Conservation (phyloP, 2,329 filamentous ascomycete genomes). For the Alternaria panax region DNA sequence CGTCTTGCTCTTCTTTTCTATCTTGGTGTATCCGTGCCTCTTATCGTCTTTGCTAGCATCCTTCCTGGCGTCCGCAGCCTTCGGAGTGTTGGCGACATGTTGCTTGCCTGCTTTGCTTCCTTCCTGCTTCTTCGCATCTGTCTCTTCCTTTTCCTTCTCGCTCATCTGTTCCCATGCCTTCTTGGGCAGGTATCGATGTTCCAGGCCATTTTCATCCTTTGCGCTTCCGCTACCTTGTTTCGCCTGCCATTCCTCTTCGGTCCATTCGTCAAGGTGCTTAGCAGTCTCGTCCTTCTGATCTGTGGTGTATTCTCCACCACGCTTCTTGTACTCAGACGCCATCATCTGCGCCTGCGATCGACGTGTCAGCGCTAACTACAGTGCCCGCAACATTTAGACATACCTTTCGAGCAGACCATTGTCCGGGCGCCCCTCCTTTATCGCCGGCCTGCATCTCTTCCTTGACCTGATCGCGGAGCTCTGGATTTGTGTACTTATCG, state of each 20-base stretch:
- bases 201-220: conserved; percentile 45
- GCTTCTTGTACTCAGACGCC: conserved; percentile 58
- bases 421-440: conserved; percentile 58
- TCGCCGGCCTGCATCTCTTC: conserved; percentile 56
- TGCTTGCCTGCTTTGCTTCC: conserved; percentile 47
- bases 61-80: conserved; percentile 7
- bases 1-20: conserved; percentile 33
- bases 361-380: neutral
- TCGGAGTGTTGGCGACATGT: conserved; percentile 9
- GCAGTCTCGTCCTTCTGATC: conserved; percentile 55
- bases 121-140: conserved; percentile 55
- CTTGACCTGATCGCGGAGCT: conserved; percentile 57
- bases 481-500: conserved; percentile 58
- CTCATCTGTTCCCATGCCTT: conserved; percentile 59
- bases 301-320: conserved; percentile 57
- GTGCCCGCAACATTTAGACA: neutral
- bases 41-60: conserved; percentile 1
- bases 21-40: conserved; percentile 14
- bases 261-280: conserved; percentile 56
- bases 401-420: conserved; percentile 60
- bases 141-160: conserved; percentile 47
- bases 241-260: conserved; percentile 59
- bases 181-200: conserved; percentile 44
- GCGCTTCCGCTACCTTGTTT: conserved; percentile 57
- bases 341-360: conserved; percentile 54